Evolutionary conservation across 257 asterid species (phyloP), one percentile per base, ranked within the genome.

Genomic region (Penstemon barbatus): DNA sequence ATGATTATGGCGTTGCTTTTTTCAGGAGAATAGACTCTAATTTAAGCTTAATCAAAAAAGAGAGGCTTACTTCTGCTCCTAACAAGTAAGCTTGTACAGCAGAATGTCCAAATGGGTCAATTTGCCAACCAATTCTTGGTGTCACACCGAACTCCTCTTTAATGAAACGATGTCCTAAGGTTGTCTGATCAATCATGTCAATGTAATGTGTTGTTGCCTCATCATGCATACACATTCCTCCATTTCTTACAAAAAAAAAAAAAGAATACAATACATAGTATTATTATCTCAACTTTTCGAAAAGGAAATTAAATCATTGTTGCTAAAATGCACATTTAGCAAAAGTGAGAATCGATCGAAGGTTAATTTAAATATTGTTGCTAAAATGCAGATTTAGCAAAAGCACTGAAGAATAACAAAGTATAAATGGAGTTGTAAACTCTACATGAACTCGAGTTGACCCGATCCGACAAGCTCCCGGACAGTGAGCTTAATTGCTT

Each of bases 171-270:
- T 75, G 84, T 41, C 86, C 86, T 15, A 78, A 73, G 51, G 83
- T 81, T 3, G 86, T 81, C 65, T 81, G 86, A 66, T 81, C 86
- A 41, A 81, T 81, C 83, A 81, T 81, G 77, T 81, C 86, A 45
- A 78, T 78, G 73, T 78, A 81, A 78, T 78, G 86, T 6, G 86
- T 75, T 7, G 80, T 12, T n/a, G 86, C 86, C 68, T 81, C 86
- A 72, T 81, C 86, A 43, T 81, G 86, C 86, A 81, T 81, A 77
- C 86, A 81, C 81, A 78, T 72, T 43, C 86, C 86, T 8, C 86
- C 86, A 78, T 81, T 81, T 81, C 86, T 81, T 65, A 41, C 13
- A 7, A 49, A 3, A 6, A 12, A 50, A 7, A 19, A 56, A 52
- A 6, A 54, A 54, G 12, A 66, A 57, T 48, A 66, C n/a, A 44